A percentile compares a stretch with the other conserved stretches of the same genome.
Evolutionary conservation across 163 green algal species (phyloP).

Genomic region (Scenedesmus sp.): DNA sequence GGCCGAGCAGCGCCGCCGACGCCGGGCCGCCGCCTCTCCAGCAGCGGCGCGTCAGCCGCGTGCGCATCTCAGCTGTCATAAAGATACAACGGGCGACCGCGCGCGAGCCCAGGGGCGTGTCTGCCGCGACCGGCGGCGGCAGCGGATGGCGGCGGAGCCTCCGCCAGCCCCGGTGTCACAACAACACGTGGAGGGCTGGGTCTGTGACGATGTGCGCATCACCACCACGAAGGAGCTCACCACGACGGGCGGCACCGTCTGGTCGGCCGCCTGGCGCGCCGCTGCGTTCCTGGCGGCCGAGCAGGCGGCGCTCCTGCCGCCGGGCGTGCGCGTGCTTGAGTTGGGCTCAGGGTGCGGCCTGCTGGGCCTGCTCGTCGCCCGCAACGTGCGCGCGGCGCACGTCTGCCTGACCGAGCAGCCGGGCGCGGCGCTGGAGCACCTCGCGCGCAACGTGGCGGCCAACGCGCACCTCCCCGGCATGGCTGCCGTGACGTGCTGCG

Average conservation of each 20-base stretch:
- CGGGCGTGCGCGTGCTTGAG: conserved; percentile 58
- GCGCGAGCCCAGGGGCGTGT: too few relatives aligned
- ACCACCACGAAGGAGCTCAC: conserved; percentile 33
- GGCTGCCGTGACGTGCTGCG: conserved; percentile 9
- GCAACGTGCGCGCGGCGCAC: conserved; percentile 52
- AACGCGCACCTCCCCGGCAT: conserved; percentile 49
- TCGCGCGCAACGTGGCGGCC: conserved; percentile 57
- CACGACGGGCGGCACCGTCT: conserved; percentile 43
- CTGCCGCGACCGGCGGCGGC: too few relatives aligned
- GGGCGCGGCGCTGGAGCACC: conserved; percentile 49
- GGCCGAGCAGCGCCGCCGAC: too few relatives aligned
- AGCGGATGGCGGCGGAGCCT: too few relatives aligned
- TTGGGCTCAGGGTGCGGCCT: conserved; percentile 64
- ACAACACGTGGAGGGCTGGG: too few relatives aligned
- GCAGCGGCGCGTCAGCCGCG: too few relatives aligned
- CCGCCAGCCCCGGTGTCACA: too few relatives aligned
- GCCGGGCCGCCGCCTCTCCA: too few relatives aligned
- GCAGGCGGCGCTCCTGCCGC: background rate
- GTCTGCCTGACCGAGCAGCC: conserved; percentile 70
- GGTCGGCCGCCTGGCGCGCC: conserved; percentile 16
- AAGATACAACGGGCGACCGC: too few relatives aligned
- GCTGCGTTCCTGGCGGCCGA: conserved; percentile 5
- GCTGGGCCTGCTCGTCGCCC: conserved; percentile 59
- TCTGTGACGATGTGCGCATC: background rate
- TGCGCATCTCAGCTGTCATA: too few relatives aligned